Base-by-base conservation (phyloP, 179 eudicot species). In the Silene vulgaris region DNA sequence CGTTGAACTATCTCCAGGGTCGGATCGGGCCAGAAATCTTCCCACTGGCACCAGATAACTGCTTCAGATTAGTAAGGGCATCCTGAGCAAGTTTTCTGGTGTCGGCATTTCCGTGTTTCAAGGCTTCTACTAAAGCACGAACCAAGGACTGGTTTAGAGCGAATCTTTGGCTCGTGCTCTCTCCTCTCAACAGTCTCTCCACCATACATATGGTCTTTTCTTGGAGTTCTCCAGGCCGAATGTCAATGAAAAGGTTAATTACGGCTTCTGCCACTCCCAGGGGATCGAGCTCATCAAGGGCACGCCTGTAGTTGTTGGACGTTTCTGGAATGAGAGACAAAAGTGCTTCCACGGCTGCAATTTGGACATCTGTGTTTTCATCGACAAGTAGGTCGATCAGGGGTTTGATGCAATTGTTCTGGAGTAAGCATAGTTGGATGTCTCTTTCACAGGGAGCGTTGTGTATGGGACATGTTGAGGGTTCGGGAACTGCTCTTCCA, bases 181-280 rank as follows among this genome's bases (percentile, higher is more conserved):
- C 90, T 19, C 82, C 83, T 79, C 87, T 86, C 71, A 87, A 76
- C 26, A 86, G 65, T 35, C 83, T 83, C 75, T 83, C 93, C 69
- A 88, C 81, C 88, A 89, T 80, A 87, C 88, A 86, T 29, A 84
- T 78, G 0, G 85, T 71, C 82, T 85, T 89, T 66, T 89, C 88
- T 80, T 89, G 93, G 80, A 89, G 87, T 74, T 85, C 88, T 48
- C 93, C 89, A 4, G 89, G 86, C 37, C 89, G 83, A 52, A 85
- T 76, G 3, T 86, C 82, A 3, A 65, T 78, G 81, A 89, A 89
- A 13, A 88, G 86, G 52, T 3, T 64, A 29, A 83, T 73, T 65
- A 85, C 79, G 8, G 85, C 86, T 69, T 88, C 87, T 0, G 80
- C 82, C 5, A 86, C 86, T 3, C 86, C 90, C 0, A 87, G 83